These are phyloP conservation scores for Geotrichum klebahnii DNA, from an alignment of 1,139 yeast genomes.

Conservation along the genomic window DNA sequence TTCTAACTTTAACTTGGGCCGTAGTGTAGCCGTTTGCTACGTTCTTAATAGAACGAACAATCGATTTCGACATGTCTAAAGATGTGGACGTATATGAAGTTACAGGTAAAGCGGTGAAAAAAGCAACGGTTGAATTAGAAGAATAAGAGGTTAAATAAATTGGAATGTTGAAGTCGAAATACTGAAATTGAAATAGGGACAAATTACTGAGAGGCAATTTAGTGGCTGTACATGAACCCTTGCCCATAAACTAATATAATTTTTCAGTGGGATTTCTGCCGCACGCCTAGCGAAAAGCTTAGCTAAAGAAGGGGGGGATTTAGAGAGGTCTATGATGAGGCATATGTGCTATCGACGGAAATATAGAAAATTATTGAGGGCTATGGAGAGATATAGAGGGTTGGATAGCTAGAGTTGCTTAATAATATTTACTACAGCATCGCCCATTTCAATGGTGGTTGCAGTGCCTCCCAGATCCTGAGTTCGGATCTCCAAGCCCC, in stretches of 20 bases:
- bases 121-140: no score
- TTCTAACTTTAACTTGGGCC: slow-evolving; percentile 82
- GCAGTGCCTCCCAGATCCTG: slow-evolving; percentile 71
- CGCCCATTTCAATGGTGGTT: slow-evolving; percentile 74
- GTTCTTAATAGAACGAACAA: slow-evolving; percentile 84
- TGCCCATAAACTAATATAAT: no score
- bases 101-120: neutral
- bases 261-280: no score
- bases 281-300: no score
- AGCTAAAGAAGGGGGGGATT: no score
- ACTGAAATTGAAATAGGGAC: neutral
- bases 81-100: neutral
- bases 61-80: slow-evolving; percentile 59
- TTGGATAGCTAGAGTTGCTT: no score
- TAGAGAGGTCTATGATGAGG: no score
- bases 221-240: neutral
- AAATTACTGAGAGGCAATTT: neutral
- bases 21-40: slow-evolving; percentile 89
- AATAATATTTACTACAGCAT: slow-evolving; percentile 50
- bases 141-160: no score
- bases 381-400: no score
- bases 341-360: no score
- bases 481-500: slow-evolving; percentile 60
- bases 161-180: neutral
- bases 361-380: no score